phyloP scores from a whole-genome alignment of 108 stramenopile species.

The Cyclotella baltica region DNA sequence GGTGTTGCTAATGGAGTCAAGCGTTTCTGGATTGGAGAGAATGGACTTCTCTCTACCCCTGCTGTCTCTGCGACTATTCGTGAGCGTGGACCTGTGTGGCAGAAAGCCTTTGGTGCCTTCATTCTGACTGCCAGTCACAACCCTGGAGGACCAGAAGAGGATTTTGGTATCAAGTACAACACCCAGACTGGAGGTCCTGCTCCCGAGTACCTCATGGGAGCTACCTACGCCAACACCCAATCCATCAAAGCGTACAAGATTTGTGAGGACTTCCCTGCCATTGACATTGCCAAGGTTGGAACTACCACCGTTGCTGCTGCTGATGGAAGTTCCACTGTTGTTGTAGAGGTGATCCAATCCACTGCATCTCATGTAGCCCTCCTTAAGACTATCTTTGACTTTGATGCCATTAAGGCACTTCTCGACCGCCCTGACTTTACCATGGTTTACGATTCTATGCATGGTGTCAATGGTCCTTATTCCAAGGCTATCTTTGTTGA shows the following conservation, averaged over 20 bases:
- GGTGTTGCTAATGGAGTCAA: conserved; percentile 95
- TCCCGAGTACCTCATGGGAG: conserved; percentile 92
- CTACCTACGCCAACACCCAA: conserved; percentile 90
- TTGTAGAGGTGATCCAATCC: conserved; percentile 91
- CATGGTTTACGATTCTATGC: conserved; percentile 99
- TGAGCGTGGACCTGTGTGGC: conserved; percentile 93
- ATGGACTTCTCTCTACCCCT: conserved; percentile 98
- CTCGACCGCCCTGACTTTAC: conserved; percentile 94
- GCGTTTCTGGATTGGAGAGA: conserved; percentile 96
- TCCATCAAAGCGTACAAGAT: conserved; percentile 92
- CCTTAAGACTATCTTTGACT: conserved; percentile 97
- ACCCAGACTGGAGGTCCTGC: conserved; percentile 99
- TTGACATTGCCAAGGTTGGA: conserved; percentile 88
- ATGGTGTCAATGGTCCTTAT: conserved; percentile 98
- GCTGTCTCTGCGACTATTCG: conserved; percentile 98
- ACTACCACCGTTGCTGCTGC: conserved; percentile 66
- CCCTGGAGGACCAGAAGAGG: conserved; percentile 99
- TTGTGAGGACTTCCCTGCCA: conserved; percentile 90
- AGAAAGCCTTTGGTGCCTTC: conserved; percentile 97
- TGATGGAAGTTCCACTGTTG: conserved; percentile 85
- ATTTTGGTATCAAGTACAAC: conserved; percentile 99
- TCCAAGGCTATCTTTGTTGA: conserved; percentile 95
- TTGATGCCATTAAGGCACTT: conserved; percentile 92
- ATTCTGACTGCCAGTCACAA: conserved; percentile 99
- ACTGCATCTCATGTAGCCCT: conserved; percentile 89